phyloP scores from a whole-genome alignment of 2,329 filamentous ascomycete species.

The Calonectria leucothoes region DNA sequence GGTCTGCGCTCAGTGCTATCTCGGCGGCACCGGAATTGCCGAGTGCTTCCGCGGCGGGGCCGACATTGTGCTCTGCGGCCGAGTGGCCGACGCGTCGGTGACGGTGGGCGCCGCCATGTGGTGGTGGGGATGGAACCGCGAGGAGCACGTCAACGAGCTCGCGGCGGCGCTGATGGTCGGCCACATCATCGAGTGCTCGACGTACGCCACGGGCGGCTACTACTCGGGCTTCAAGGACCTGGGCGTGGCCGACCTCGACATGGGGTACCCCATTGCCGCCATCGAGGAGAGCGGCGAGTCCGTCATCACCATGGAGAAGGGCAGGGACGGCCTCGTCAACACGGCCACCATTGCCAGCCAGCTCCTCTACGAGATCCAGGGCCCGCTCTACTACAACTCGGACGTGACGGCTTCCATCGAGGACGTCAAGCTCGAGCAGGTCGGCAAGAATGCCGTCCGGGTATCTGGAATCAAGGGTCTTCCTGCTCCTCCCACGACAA shows the following conservation, averaged over 20 bases:
- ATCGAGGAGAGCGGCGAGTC: constrained; percentile 44
- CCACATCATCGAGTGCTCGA: constrained; percentile 64
- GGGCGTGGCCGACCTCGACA: constrained; percentile 31
- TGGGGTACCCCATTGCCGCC: constrained; percentile 49
- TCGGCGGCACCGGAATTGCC: constrained; percentile 59
- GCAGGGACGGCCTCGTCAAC: constrained; percentile 43
- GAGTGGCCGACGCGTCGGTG: constrained; percentile 59
- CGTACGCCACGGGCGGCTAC: constrained; percentile 65
- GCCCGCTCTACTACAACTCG: constrained; percentile 54
- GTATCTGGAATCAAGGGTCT: constrained; percentile 48
- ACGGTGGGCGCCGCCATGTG: constrained; percentile 66
- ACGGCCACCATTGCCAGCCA: constrained; percentile 41
- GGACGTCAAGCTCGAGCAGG: constrained; percentile 58
- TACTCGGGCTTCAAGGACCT: constrained; percentile 58
- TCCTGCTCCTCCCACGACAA: constrained; percentile 47
- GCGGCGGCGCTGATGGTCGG: constrained; percentile 61
- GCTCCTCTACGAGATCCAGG: constrained; percentile 56
- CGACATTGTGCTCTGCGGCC: constrained; percentile 59
- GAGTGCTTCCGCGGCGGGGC: constrained; percentile 53
- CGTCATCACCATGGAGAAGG: constrained; percentile 49
- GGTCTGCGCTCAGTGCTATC: constrained; percentile 52
- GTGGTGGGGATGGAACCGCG: constrained; percentile 63
- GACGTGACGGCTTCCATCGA: constrained; percentile 54
- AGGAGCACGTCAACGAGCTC: constrained; percentile 56
- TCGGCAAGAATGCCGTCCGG: constrained; percentile 45